Evolutionary conservation across 2,329 filamentous ascomycete species (phyloP).

Genomic region (Neobulgaria alba): DNA sequence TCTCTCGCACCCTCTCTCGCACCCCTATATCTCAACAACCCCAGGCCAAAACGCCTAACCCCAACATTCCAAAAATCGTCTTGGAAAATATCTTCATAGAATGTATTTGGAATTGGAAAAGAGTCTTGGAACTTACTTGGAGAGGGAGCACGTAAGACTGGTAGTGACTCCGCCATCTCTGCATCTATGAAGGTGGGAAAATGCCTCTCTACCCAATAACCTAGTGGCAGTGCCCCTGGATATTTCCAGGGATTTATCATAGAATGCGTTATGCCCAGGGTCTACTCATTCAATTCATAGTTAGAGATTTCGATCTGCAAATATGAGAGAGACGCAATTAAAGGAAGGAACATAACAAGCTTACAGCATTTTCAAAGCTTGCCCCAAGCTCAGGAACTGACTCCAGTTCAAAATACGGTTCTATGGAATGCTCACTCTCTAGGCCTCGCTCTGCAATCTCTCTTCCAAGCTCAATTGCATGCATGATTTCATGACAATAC

Average conservation of each 20-base stretch:
- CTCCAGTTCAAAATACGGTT: conserved; percentile 12
- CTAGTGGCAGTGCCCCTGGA: conserved; percentile 5
- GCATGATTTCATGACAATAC: conserved; percentile 12
- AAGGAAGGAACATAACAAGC: too few relatives aligned
- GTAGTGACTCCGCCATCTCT: too few relatives aligned
- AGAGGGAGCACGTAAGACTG: conserved; percentile 5
- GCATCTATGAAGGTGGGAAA: conserved; percentile 4
- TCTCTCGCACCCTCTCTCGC: conserved; percentile 5
- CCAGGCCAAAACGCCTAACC: conserved; percentile 10
- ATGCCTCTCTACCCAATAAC: conserved; percentile 9
- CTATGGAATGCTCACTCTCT: neutral
- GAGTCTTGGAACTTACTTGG: conserved; percentile 3
- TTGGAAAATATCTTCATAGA: conserved; percentile 18
- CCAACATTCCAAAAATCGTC: conserved; percentile 14
- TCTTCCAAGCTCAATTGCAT: conserved; percentile 5
- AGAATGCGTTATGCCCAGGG: neutral
- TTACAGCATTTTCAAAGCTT: conserved; percentile 14
- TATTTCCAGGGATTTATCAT: neutral
- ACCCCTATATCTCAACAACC: conserved; percentile 8
- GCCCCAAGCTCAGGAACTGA: conserved; percentile 13
- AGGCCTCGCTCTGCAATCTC: neutral
- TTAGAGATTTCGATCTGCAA: neutral
- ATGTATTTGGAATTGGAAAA: conserved; percentile 12
- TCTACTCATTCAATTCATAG: too few relatives aligned
- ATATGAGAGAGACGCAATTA: neutral